phyloP scores from a whole-genome alignment of 2,329 filamentous ascomycete species.

The Fusarium sp. region DNA sequence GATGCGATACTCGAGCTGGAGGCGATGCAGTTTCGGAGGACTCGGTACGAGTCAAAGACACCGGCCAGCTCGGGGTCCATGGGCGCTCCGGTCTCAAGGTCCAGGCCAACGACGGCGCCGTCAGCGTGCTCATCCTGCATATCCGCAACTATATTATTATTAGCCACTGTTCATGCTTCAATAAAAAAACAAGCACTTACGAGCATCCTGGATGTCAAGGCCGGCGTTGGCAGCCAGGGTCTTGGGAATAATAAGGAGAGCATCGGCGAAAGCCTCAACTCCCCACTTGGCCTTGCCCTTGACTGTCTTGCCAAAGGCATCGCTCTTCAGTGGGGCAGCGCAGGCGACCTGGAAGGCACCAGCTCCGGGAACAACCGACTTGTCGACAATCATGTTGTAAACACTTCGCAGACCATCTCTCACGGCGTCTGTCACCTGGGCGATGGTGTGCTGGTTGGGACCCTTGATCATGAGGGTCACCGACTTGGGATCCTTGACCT shows the following conservation, averaged over 20 bases:
- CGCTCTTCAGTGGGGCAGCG: slow-evolving; percentile 86
- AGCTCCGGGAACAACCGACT: slow-evolving; percentile 92
- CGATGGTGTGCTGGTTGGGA: slow-evolving; percentile 95
- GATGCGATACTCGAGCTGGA: slow-evolving; percentile 95
- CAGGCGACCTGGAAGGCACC: slow-evolving; percentile 97
- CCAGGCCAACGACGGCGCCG: slow-evolving; percentile 87
- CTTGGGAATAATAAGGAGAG: slow-evolving; percentile 95
- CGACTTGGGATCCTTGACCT: slow-evolving; percentile 98
- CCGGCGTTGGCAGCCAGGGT: slow-evolving; percentile 95
- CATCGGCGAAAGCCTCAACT: slow-evolving; percentile 94
- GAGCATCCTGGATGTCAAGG: slow-evolving; percentile 94
- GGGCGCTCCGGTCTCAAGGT: slow-evolving; percentile 86
- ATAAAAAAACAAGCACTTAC: slow-evolving; percentile 67
- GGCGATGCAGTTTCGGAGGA: slow-evolving; percentile 91
- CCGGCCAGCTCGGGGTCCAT: slow-evolving; percentile 96
- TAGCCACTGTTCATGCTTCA: slow-evolving; percentile 20
- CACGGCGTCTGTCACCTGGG: slow-evolving; percentile 96
- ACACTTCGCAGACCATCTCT: slow-evolving; percentile 94
- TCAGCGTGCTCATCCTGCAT: slow-evolving; percentile 89
- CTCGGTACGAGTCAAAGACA: slow-evolving; percentile 96
- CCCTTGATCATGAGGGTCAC: slow-evolving; percentile 98
- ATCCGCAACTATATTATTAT: slow-evolving; percentile 72
- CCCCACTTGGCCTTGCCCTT: slow-evolving; percentile 99
- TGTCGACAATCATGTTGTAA: slow-evolving; percentile 99
- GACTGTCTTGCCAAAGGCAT: slow-evolving; percentile 87